Evolutionary conservation across 2,329 filamentous ascomycete species (phyloP).

Genomic region (Tympanopsis confertula): DNA sequence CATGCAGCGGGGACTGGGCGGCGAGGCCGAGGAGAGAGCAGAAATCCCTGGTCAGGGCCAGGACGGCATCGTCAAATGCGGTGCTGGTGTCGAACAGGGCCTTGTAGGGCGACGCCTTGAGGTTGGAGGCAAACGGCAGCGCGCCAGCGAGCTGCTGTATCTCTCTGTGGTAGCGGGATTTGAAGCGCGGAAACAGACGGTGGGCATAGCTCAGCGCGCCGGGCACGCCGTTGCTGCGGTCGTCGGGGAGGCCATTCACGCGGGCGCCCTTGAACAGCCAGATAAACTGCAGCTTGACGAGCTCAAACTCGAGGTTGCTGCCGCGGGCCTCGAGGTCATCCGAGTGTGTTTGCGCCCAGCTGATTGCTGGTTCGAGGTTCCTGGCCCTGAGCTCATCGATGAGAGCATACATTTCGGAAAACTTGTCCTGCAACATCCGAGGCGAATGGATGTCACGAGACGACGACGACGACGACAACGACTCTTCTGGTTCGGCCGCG

Average conservation of each 20-base stretch:
- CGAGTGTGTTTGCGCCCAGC: slow-evolving; percentile 69
- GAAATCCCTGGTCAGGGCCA: slow-evolving; percentile 88
- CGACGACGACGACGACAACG: slow-evolving; percentile 32
- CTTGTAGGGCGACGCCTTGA: slow-evolving; percentile 68
- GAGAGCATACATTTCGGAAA: slow-evolving; percentile 56
- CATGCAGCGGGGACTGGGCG: slow-evolving; percentile 83
- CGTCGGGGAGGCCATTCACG: slow-evolving; percentile 38
- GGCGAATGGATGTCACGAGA: slow-evolving; percentile 51
- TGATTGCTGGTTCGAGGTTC: slow-evolving; percentile 73
- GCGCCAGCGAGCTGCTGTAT: slow-evolving; percentile 73
- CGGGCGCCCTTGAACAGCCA: slow-evolving; percentile 63
- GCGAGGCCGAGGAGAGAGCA: slow-evolving; percentile 83
- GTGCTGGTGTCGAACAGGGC: slow-evolving; percentile 62
- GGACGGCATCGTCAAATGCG: slow-evolving; percentile 72
- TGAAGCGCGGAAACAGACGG: slow-evolving; percentile 63
- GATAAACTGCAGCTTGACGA: slow-evolving; percentile 83
- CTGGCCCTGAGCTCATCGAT: slow-evolving; percentile 60
- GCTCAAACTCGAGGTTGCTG: slow-evolving; percentile 89
- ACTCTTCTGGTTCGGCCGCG: slow-evolving; percentile 14
- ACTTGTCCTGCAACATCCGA: slow-evolving; percentile 47
- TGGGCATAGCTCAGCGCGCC: slow-evolving; percentile 69
- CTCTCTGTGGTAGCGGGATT: slow-evolving; percentile 63
- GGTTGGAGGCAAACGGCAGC: slow-evolving; percentile 67
- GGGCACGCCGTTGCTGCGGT: slow-evolving; percentile 38
- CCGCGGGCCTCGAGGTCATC: slow-evolving; percentile 64